Conservation (phyloP, 495 filamentous ascomycete genomes). For the Aspergillus sclerotioniger region DNA sequence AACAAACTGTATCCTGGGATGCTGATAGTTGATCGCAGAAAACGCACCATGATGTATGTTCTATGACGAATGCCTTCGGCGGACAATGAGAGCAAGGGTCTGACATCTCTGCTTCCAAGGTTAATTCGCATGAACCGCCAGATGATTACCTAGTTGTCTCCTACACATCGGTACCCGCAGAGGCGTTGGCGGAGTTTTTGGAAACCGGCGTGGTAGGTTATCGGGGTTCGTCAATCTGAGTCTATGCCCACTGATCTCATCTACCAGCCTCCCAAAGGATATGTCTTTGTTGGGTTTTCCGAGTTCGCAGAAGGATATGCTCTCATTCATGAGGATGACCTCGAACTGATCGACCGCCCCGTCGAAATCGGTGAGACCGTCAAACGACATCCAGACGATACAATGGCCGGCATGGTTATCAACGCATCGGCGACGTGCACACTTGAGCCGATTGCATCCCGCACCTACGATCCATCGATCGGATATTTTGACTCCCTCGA, state of each 20-base stretch:
- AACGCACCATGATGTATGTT: conserved; percentile 24
- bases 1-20: neutral
- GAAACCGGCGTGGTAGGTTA: conserved; percentile 31
- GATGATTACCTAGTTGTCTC: conserved; percentile 15
- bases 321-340: conserved; percentile 43
- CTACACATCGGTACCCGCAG: conserved; percentile 20
- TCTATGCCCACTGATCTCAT: neutral
- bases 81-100: neutral
- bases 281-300: conserved; percentile 33
- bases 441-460: conserved; percentile 34
- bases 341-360: conserved; percentile 40
- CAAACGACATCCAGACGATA: conserved; percentile 38
- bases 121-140: conserved; percentile 18
- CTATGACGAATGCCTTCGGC: neutral
- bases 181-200: conserved; percentile 25
- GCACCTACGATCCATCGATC: conserved; percentile 16
- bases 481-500: conserved; percentile 22
- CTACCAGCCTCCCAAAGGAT: conserved; percentile 36
- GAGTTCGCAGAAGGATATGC: conserved; percentile 23
- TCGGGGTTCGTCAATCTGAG: neutral
- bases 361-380: conserved; percentile 43
- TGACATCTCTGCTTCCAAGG: conserved; percentile 14
- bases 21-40: conserved; percentile 16
- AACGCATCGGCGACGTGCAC: conserved; percentile 30
- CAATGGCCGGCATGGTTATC: conserved; percentile 42